These are phyloP conservation scores for Pulveroboletus ravenelii DNA, from an alignment of 768 basidiomycete genomes.

Conservation along the genomic window DNA sequence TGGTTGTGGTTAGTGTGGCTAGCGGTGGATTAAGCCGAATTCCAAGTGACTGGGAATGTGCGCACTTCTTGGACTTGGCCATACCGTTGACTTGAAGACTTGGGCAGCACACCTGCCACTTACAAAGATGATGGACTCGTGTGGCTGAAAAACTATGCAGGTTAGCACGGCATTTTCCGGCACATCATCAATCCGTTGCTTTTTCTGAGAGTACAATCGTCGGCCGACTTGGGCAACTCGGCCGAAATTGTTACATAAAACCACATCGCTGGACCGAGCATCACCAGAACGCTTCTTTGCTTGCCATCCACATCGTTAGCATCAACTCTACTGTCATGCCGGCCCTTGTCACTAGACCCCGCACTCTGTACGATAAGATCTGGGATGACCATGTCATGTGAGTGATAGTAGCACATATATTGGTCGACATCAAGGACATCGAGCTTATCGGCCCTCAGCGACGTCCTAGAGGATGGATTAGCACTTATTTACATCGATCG, in stretches of 20 bases:
- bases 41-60: constrained; percentile 6
- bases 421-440: background rate
- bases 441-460: constrained; percentile 37
- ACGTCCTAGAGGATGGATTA: constrained; percentile 68
- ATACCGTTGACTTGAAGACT: constrained; percentile 41
- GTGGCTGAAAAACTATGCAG: constrained; percentile 36
- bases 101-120: background rate
- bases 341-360: constrained; percentile 52
- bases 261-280: background rate
- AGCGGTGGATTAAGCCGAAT: constrained; percentile 12
- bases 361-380: constrained; percentile 96
- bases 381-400: constrained; percentile 97
- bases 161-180: constrained; percentile 23
- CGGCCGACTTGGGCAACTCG: constrained; percentile 14
- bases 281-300: background rate
- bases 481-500: constrained; percentile 82
- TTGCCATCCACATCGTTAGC: constrained; percentile 1
- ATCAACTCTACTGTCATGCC: constrained; percentile 41
- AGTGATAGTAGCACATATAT: constrained; percentile 26
- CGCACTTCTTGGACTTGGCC: constrained; percentile 99
- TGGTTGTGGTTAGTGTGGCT: constrained; percentile 97
- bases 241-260: constrained; percentile 13
- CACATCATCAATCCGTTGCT: background rate
- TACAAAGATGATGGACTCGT: background rate
- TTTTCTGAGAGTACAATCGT: background rate